A percentile compares a stretch with the other conserved stretches of the same genome.
phyloP scores from a whole-genome alignment of 2,329 filamentous ascomycete genomes.

The Arthrobotrys musiformis region DNA sequence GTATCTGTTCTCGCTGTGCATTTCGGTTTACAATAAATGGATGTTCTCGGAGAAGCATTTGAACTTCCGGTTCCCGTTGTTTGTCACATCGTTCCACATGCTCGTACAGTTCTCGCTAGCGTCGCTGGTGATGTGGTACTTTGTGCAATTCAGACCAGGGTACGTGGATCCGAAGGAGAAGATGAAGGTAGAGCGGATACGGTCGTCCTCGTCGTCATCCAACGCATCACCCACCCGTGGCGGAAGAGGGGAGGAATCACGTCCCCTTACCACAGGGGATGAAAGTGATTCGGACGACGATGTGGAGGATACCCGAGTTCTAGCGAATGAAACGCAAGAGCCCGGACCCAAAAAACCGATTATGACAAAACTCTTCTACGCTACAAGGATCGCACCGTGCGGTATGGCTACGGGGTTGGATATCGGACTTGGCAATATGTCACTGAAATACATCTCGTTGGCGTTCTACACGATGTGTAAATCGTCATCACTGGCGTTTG shows the following conservation, averaged over 20 bases:
- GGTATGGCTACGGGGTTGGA: slow-evolving; percentile 92
- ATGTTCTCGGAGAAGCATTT: slow-evolving; percentile 90
- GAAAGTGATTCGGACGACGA: slow-evolving; percentile 54
- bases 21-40: slow-evolving; percentile 99
- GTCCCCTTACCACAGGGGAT: slow-evolving; percentile 22
- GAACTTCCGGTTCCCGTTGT: slow-evolving; percentile 93
- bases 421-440: slow-evolving; percentile 95
- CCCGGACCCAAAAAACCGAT: slow-evolving; percentile 62
- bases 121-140: slow-evolving; percentile 78
- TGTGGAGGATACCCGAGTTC: slow-evolving; percentile 53
- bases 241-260: slow-evolving; percentile 67
- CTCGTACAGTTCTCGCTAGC: slow-evolving; percentile 88
- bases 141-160: slow-evolving; percentile 82
- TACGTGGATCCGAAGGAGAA: slow-evolving; percentile 56
- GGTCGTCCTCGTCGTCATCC: slow-evolving; percentile 63
- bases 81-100: slow-evolving; percentile 96
- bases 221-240: slow-evolving; percentile 66
- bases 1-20: slow-evolving; percentile 90
- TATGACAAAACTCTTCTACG: slow-evolving; percentile 90
- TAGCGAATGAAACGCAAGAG: slow-evolving; percentile 56
- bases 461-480: slow-evolving; percentile 98
- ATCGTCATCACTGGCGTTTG: slow-evolving; percentile 93
- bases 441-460: slow-evolving; percentile 92
- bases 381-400: slow-evolving; percentile 90
- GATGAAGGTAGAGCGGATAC: slow-evolving; percentile 57